Evolutionary conservation across 108 stramenopile genomes (phyloP), one percentile per base, ranked within the genome.

Genomic region (Fragilaria crotonensis): DNA sequence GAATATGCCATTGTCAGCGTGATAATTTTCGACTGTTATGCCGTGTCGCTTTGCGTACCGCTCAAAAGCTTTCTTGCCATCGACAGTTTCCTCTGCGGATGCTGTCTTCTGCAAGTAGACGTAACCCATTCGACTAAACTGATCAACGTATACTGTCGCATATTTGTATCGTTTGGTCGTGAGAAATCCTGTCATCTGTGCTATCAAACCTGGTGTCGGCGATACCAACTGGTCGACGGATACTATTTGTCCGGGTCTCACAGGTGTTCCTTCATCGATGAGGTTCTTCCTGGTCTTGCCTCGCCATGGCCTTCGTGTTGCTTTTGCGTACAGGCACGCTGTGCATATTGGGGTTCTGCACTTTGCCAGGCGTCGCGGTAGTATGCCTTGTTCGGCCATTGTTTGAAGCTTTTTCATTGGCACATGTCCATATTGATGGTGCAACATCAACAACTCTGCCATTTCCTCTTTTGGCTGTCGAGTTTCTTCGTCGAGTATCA

Each of bases 351-450:
- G 74, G 17, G 70, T 32, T 4, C 18, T 53, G 44, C 64, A 66
- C 25, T 76, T 59, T 18, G 31, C 49, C 17, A 76, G 45, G 26
- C 60, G 41, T 3, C 48, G 19, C 25, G 74, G 74, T 28, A 70
- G 31, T 29, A 67, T 62, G 18, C 69, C 74, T 7, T 32, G 20
- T 22, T 62, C 50, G 14, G 74, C 74, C 68, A 76, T 66, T 2
- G 48, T 2, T 31, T 59, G 64, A 0, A 76, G 48, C 46, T 57
- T 61, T 14, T 14, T 31, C 18, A 62, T 32, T 1, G 74, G 46
- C 3, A 47, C 4, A 41, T 76, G 74, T 1, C 65, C 69, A 33
- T 66, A 47, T 7, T 32, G 46, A 4, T 62, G 27, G 45, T 76
- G 74, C 17, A 48, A 62, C 0, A 48, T 29, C 11, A 76, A 55